phyloP scores from a whole-genome alignment of 2,329 filamentous ascomycete species.

The Chaetomium globosum region DNA sequence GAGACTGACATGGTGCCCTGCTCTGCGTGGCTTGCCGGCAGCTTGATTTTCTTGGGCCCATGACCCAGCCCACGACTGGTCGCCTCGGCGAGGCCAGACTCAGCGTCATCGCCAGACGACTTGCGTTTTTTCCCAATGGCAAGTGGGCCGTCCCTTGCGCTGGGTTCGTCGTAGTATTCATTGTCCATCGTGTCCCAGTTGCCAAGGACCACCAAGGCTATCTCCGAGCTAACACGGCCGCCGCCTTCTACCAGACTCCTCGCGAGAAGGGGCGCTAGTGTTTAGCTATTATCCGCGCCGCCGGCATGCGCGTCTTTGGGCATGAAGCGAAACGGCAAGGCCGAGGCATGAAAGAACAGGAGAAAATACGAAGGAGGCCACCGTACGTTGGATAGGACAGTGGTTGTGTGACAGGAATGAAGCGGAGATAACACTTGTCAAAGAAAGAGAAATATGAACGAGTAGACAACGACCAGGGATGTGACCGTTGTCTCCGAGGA shows the following conservation, averaged over 20 bases:
- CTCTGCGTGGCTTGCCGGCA: conserved; percentile 28
- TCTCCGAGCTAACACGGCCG: not conserved
- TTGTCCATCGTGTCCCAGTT: conserved; percentile 7
- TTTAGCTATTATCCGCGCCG: conserved; percentile 6
- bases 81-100: conserved; percentile 12
- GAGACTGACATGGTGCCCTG: not conserved
- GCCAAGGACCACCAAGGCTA: conserved; percentile 4
- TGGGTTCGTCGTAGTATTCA: conserved; percentile 1
- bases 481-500: conserved; percentile 24
- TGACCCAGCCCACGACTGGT: not conserved
- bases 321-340: conserved; percentile 20
- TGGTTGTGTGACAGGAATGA: conserved; percentile 19
- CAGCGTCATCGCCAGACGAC: conserved; percentile 26
- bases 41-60: conserved; percentile 39
- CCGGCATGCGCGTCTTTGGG: conserved; percentile 17
- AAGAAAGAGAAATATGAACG: conserved; percentile 13
- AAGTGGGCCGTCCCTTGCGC: conserved; percentile 34
- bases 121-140: conserved; percentile 40
- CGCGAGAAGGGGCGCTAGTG: not conserved
- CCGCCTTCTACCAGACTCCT: not conserved
- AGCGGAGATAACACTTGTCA: conserved; percentile 38
- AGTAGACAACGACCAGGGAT: conserved; percentile 27
- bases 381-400: conserved; percentile 3
- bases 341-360: not conserved
- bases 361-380: conserved; percentile 26